Evolutionary conservation across 139 green algal species (phyloP).

Genomic region (Spirogloea muscicola): DNA sequence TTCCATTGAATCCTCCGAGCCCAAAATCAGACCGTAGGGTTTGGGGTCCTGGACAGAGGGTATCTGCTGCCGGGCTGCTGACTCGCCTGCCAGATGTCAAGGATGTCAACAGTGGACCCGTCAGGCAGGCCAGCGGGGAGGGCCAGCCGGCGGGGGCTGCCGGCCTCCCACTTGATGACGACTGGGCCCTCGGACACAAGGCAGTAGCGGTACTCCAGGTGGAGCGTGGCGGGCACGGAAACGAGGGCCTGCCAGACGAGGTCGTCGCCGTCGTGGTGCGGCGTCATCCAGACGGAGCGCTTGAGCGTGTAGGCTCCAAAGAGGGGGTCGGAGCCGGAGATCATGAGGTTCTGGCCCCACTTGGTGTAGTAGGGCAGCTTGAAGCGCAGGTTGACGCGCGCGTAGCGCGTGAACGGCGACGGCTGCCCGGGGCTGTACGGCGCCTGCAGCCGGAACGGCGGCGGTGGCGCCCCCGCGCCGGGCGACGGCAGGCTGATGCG

Average conservation of each 20-base stretch:
- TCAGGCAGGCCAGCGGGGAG: slow-evolving; percentile 24
- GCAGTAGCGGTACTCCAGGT: slow-evolving; percentile 40
- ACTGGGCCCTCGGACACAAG: slow-evolving; percentile 41
- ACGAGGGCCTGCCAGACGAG: slow-evolving; percentile 39
- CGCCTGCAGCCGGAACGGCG: too few species aligned
- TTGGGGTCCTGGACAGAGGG: background rate
- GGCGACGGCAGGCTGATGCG: too few species aligned
- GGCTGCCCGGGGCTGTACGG: too few species aligned
- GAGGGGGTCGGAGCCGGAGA: slow-evolving; percentile 25
- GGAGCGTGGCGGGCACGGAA: slow-evolving; percentile 18
- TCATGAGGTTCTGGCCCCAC: slow-evolving; percentile 47
- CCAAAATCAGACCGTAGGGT: too few species aligned
- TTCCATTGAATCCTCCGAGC: too few species aligned
- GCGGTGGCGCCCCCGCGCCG: too few species aligned
- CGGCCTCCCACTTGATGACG: slow-evolving; percentile 43
- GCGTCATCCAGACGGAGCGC: slow-evolving; percentile 47
- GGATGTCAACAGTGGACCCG: slow-evolving; percentile 31
- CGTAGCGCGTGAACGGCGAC: slow-evolving; percentile 33
- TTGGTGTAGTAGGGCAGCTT: slow-evolving; percentile 30
- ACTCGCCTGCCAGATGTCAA: slow-evolving; percentile 42
- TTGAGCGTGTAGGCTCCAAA: slow-evolving; percentile 40
- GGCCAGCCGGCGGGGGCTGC: background rate
- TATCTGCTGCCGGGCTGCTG: background rate
- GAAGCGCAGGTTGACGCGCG: slow-evolving; percentile 33
- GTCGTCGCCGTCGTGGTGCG: slow-evolving; percentile 32